Evolutionary conservation across 306 rosid genomes (phyloP).

Genomic region (Potentilla sterilis): DNA sequence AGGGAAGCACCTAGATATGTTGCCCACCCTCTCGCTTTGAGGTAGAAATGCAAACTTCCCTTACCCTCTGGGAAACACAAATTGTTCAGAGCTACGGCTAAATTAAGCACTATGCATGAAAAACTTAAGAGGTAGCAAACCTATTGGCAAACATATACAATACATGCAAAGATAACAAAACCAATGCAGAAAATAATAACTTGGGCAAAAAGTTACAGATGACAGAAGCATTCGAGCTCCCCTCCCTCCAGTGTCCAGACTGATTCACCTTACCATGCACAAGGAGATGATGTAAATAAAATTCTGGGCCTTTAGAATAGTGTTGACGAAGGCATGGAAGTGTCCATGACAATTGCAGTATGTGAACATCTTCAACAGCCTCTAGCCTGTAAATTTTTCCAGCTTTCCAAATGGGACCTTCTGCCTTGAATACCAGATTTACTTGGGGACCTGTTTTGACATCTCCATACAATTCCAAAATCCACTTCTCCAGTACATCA

Average conservation of each 20-base stretch:
- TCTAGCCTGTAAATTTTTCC: conserved; percentile 78
- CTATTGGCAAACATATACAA: background rate
- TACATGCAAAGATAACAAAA: conserved; percentile 6
- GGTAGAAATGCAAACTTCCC: conserved; percentile 85
- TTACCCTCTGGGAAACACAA: conserved; percentile 72
- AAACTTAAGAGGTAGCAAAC: background rate
- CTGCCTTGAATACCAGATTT: conserved; percentile 53
- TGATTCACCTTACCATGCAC: conserved; percentile 74
- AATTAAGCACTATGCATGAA: background rate
- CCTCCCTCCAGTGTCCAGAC: background rate
- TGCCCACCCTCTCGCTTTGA: conserved; percentile 88
- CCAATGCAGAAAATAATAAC: background rate
- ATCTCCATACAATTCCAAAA: conserved; percentile 65
- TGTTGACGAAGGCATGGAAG: conserved; percentile 70
- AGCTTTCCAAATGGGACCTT: conserved; percentile 79
- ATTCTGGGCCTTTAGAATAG: conserved; percentile 83
- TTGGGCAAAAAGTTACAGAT: background rate
- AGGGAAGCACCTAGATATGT: conserved; percentile 75
- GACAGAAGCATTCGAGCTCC: background rate
- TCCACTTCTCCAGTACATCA: conserved; percentile 89
- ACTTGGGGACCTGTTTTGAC: conserved; percentile 59
- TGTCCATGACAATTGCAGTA: conserved; percentile 76
- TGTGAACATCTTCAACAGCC: conserved; percentile 90
- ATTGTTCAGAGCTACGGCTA: conserved; percentile 24
- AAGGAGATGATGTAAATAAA: conserved; percentile 85